Evolutionary conservation across 1,284 basidiomycete species (phyloP).

Genomic region (Austropuccinia psidii): DNA sequence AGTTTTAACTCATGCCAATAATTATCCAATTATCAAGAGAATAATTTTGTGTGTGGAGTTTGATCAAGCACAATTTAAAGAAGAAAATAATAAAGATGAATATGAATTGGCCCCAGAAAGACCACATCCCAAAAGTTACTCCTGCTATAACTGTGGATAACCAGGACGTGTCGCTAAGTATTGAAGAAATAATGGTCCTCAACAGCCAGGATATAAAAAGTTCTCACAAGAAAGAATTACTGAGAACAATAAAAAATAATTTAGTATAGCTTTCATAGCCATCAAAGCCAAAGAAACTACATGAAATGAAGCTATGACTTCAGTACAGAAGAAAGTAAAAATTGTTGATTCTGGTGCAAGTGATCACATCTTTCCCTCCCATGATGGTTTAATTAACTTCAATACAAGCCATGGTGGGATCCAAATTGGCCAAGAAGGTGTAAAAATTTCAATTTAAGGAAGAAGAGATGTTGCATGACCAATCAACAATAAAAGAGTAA

Average conservation of each 20-base stretch:
- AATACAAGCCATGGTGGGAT: not conserved
- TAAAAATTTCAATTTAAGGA: not conserved
- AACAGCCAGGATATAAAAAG: not conserved
- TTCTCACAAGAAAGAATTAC: not conserved
- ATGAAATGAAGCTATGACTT: not conserved
- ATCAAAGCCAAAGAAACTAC: not conserved
- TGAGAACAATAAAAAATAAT: too few relatives aligned
- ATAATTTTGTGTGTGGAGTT: not conserved
- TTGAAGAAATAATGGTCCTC: not conserved
- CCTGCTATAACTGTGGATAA: not conserved
- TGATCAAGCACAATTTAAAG: not conserved
- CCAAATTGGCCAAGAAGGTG: not conserved
- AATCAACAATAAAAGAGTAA: not conserved
- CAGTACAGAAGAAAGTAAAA: not conserved
- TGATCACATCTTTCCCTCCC: not conserved
- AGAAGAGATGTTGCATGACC: not conserved
- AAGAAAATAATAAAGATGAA: not conserved
- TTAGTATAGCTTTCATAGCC: not conserved
- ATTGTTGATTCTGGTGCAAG: not conserved
- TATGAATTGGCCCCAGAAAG: not conserved
- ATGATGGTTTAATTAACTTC: not conserved
- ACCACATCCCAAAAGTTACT: not conserved
- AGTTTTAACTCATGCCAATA: not conserved
- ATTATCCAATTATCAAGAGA: not conserved
- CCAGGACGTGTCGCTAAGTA: not conserved